Evolutionary conservation across 495 filamentous ascomycete species (phyloP), one percentile per base, ranked within the genome.

Genomic region (Penicillium verhagenii): DNA sequence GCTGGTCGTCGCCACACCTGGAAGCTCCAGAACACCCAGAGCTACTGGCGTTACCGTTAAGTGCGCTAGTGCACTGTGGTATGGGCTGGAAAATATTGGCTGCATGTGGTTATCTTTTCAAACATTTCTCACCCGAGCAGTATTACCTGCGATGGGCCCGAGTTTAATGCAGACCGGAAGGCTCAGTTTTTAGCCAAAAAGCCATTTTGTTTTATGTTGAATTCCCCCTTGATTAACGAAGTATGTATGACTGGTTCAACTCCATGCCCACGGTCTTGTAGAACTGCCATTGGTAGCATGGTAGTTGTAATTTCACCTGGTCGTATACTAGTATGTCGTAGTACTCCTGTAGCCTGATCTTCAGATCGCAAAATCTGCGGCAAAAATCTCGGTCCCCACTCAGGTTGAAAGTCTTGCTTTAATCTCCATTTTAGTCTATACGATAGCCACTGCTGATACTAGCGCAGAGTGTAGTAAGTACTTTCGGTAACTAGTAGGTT

Each of bases 21-120:
- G 94, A 96, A 96, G 90, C 83, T 88, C 75, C 92, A 93, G 86
- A 97, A 97, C 88, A 98, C 94, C 75, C 85, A 93, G 73, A 91
- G 85, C 73, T 88, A 93, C 74, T 96, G 91, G 90, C 81, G 90
- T 69, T 96, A 94, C 78, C 76, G 83, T 67, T 86, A 85, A 70
- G 70, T 60, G 72, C 65, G 46, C 21, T 63, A 59, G 42, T 60
- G 65, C 65, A 66, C 62, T 61, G 62, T 58, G 63, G 55, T 54
- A 33, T 62, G 48, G 56, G 54, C 51, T 63, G 59, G 72, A 66
- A 59, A 57, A 62, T 72, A 61, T 74, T 68, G 67, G 65, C 50
- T 64, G 68, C 65, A 72, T 72, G 67, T 76, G 66, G 71, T 67
- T 74, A 67, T 69, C 49, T 63, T 50, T 71, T 65, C 66, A 57